Evolutionary conservation across 768 basidiomycete genomes (phyloP), one percentile per base, ranked within the genome.

Genomic region (Holtermannia corniformis): DNA sequence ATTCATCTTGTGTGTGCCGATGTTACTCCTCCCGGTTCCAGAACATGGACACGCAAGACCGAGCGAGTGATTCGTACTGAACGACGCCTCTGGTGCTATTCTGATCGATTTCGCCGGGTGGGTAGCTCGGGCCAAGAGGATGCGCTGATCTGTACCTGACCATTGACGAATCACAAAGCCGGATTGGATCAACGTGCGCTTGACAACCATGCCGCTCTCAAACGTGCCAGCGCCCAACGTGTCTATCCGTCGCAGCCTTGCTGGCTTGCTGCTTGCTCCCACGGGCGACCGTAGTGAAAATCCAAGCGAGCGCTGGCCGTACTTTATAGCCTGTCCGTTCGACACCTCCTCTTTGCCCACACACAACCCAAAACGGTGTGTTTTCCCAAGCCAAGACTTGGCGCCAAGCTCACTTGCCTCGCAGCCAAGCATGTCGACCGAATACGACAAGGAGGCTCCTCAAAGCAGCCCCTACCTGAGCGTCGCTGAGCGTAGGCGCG

Each of bases 401-500:
- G n/a, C 22, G 22, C 43, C 22, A 19, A 23, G n/a, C 22, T 23
- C 7, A 44, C 32, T 37, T 37, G 32, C 32, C 32, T 7, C 7
- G 32, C 32, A 37, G 32, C 10, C 4, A 20, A 55, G 21, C 12
- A 55, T 55, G 54, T 55, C 54, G 1, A 19, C 24, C n/a, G 46
- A 51, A 27, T 52, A 52, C 47, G 55, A 51, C 11, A 50, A 25
- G 47, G 55, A 57, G 32, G 52, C 52, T 28, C 41, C 46, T 24
- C 51, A 49, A 16, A 52, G 51, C 23, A 45, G 53, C 42, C 50
- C 41, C 13, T 50, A 57, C 44, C 43, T 53, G n/a, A 45, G 54
- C n/a, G 64, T 61, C 13, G 47, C 41, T 14, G 81, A 85, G 68
- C 80, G 82, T 47, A 81, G 90, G 57, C 79, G 85, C 16, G 82